These are phyloP conservation scores for Diaporthe citrichinensis DNA, from an alignment of 2,329 filamentous ascomycete species.

Conservation along the genomic window DNA sequence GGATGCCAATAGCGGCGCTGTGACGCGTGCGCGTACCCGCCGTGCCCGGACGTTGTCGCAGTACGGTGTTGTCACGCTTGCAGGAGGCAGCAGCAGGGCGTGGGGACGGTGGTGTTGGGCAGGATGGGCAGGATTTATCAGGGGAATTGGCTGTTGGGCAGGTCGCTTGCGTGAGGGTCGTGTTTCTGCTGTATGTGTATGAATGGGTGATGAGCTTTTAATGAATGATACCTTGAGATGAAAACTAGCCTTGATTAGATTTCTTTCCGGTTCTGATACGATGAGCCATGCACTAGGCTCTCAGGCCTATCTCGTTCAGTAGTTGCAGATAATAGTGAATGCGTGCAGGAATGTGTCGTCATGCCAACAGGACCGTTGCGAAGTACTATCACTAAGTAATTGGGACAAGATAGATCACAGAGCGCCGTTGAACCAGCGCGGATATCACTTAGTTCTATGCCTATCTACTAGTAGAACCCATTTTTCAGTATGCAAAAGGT, in stretches of 20 bases:
- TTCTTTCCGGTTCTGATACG: background rate
- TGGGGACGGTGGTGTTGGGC: background rate
- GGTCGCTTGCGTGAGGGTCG: background rate
- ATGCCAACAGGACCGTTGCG: background rate
- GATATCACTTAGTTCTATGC: conserved; percentile 21
- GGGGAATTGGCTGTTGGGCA: background rate
- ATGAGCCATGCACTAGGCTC: background rate
- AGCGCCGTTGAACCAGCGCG: background rate
- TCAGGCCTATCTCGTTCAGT: background rate
- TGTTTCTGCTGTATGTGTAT: background rate
- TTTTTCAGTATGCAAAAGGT: conserved; percentile 2
- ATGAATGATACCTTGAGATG: background rate
- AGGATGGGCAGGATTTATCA: background rate
- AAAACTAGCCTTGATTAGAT: background rate
- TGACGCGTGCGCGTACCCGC: background rate
- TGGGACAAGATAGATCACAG: too few relatives aligned
- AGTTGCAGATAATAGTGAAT: background rate
- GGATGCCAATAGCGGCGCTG: background rate
- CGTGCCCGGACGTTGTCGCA: background rate
- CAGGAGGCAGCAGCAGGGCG: background rate
- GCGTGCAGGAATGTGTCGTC: background rate
- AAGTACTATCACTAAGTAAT: background rate
- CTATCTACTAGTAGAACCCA: conserved; percentile 16
- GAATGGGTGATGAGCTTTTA: background rate
- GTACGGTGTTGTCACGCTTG: background rate